Evolutionary conservation across 352 stramenopile genomes (phyloP).

Genomic region (Phytophthora kernoviae): DNA sequence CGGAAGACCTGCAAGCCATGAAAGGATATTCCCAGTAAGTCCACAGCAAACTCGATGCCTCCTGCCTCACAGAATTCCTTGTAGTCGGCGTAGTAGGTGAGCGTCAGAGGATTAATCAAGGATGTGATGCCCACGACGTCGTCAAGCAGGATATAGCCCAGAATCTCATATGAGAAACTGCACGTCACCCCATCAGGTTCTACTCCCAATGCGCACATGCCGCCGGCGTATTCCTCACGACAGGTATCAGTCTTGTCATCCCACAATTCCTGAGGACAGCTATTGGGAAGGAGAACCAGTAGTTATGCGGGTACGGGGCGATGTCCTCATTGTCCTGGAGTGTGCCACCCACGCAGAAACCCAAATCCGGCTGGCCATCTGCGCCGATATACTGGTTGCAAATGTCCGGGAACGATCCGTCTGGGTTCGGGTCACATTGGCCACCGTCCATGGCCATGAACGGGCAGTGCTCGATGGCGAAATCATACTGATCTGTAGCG

Average conservation of each 20-base stretch:
- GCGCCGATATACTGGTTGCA: constrained; percentile 64
- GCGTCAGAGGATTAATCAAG: constrained; percentile 56
- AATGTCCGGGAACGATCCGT: constrained; percentile 40
- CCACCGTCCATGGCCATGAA: constrained; percentile 67
- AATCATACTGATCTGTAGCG: constrained; percentile 34
- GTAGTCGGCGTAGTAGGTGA: constrained; percentile 55
- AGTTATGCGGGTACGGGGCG: constrained; percentile 79
- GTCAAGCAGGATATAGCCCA: constrained; percentile 66
- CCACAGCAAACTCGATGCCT: constrained; percentile 48
- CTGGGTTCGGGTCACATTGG: constrained; percentile 45
- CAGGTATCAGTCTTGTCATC: constrained; percentile 46
- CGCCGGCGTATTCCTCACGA: constrained; percentile 40
- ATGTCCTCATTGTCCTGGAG: constrained; percentile 50
- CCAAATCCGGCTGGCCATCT: constrained; percentile 49
- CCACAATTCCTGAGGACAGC: constrained; percentile 54
- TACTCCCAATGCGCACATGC: constrained; percentile 48
- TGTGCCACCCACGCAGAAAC: constrained; percentile 54
- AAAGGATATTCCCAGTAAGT: constrained; percentile 17
- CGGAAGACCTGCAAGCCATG: constrained; percentile 43
- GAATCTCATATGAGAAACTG: constrained; percentile 65
- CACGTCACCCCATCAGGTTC: constrained; percentile 62
- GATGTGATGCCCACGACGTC: constrained; percentile 76
- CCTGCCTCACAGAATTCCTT: constrained; percentile 67
- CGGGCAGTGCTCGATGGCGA: constrained; percentile 51
- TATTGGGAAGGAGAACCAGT: constrained; percentile 87